Evolutionary conservation across 2,329 filamentous ascomycete genomes (phyloP), one percentile per base, ranked within the genome.

Genomic region (Colletotrichum echinochloae): DNA sequence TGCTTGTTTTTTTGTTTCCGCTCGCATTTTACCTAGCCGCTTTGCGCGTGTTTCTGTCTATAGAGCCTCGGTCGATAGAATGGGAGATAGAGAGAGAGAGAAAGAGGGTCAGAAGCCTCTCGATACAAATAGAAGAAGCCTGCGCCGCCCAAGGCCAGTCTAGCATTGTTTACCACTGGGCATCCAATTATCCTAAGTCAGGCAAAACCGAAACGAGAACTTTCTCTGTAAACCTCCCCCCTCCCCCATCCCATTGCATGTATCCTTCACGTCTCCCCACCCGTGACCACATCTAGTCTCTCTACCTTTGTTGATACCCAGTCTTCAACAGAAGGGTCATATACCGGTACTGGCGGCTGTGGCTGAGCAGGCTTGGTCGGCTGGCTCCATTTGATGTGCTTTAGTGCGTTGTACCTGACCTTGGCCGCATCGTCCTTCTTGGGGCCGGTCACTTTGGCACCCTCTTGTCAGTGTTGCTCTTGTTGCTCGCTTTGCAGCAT

Each of bases 41-140:
- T n/a, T n/a, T n/a, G n/a, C 14, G 23, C 14, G 23, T 18, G 23
- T 16, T 18, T 4, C 2, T 20, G 39, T 14, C 8, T 52, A 62
- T 54, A 68, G 68, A 60, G 46, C 52, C 46, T 54, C n/a, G 57
- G 48, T 26, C 23, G 16, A 68, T 68, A 63, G 64, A 68, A 20
- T 28, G 41, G 23, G 23, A 26, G 26, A 14, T n/a, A 18, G 20
- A 54, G 37, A 14, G 23, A n/a, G 20, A 62, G 37, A 18, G 14
- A 9, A 9, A 35, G 35, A 11, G 35, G 11, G 35, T 2, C 18
- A 41, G 16, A 18, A 44, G n/a, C n/a, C 4, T 2, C 26, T 44
- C 16, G 16, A 56, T n/a, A 33, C 55, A 30, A 33, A 51, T 52
- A 66, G 63, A 52, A 66, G 63, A 52, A 35, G 23, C 35, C 49